Base-by-base conservation (phyloP, 1,139 yeast genomes). In the Yarrowia galli region DNA sequence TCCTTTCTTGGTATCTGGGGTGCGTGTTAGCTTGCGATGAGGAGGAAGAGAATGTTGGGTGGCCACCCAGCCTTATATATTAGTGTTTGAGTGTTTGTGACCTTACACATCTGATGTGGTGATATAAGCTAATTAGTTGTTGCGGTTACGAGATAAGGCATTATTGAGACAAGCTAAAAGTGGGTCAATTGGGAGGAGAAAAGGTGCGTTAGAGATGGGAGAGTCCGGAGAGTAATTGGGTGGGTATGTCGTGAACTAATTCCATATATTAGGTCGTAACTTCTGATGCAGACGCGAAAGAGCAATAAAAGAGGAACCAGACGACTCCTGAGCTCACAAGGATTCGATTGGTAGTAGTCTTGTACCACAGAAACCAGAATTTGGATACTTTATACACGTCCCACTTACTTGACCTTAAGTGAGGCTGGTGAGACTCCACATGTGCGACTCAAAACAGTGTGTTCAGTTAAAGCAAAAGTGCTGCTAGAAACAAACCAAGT, bases 1-100 rank as follows among this genome's bases (percentile, higher is more conserved):
- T 53, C 60, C 60, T 36, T 53, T 53, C 60, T 53, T 53, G 60
- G 60, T 53, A 53, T 53, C 60, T 53, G 38, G 60, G 38, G 60
- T 53, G 60, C 60, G 60, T 53, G 60, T 53, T 53, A 53, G 60
- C 60, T 53, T 28, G 23, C 15, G 9, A 42, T 53, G 28, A 13
- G 9, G 60, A 53, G 13, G 56, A 49, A 36, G 60, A 36, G 18
- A 36, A 15, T 36, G 16, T 6, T 12, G 18, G 32, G 58, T 3
- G 32, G 20, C 3, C 9, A 16, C 16, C n/a, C 13, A 28, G 13
- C 20, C n/a, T 35, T 53, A 53, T 53, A 51, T 51, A 53, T 22
- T 32, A 35, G 42, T 13, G 9, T 23, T 15, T 22, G 40, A 15
- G 43, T 8, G 20, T 53, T 38, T 53, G 60, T 53, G 60, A 18